phyloP scores from a whole-genome alignment of 2,329 filamentous ascomycete species.

The Exutisphaerella laricina region DNA sequence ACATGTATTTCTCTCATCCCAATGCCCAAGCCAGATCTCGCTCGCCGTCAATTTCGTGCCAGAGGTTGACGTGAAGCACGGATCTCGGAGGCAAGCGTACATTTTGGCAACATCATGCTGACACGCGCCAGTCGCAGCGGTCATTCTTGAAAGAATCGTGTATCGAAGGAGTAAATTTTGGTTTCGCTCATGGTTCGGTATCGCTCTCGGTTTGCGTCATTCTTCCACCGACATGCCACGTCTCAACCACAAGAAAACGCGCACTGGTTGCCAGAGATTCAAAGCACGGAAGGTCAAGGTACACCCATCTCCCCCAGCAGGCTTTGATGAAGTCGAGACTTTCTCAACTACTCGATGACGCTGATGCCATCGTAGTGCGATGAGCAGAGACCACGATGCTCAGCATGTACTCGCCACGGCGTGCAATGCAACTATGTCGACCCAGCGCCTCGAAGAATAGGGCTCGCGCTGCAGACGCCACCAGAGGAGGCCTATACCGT shows the following conservation, averaged over 20 bases:
- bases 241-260: constrained; percentile 22
- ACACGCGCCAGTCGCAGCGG: too few species aligned
- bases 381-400: constrained; percentile 22
- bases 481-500: constrained; percentile 1
- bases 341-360: background rate
- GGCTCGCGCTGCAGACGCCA: background rate
- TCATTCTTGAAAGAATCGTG: too few species aligned
- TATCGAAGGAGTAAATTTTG: too few species aligned
- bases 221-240: constrained; percentile 14
- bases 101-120: too few species aligned
- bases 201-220: background rate
- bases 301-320: too few species aligned
- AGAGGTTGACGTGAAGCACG: too few species aligned
- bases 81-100: too few species aligned
- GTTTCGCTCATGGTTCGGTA: too few species aligned
- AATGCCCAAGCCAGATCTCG: too few species aligned
- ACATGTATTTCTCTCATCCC: too few species aligned
- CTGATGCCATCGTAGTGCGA: constrained; percentile 19
- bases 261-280: constrained; percentile 23
- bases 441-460: constrained; percentile 11
- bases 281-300: constrained; percentile 25
- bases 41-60: too few species aligned
- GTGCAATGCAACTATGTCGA: constrained; percentile 24
- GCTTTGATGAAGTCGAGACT: background rate
- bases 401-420: constrained; percentile 22